A percentile compares a stretch with the other conserved stretches of the same genome.
Evolutionary conservation across 2,329 filamentous ascomycete species (phyloP).

Genomic region (Cladophialophora immunda): DNA sequence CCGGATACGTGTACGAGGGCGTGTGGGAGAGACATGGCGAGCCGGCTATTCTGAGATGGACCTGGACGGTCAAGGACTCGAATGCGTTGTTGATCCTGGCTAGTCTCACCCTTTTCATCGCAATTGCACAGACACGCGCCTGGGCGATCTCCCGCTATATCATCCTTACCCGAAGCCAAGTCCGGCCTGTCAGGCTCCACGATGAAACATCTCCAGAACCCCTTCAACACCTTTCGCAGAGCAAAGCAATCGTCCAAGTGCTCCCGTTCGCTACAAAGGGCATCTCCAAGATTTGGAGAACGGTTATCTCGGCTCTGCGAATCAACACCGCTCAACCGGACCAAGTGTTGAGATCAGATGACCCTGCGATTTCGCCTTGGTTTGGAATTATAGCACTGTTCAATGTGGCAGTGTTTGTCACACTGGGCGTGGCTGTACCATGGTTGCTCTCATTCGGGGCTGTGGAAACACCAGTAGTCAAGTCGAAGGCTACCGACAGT

Average conservation of each 20-base stretch:
- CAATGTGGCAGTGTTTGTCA: background rate
- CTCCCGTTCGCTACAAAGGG: background rate
- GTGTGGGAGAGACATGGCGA: background rate
- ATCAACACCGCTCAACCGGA: background rate
- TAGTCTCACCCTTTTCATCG: background rate
- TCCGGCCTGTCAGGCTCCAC: background rate
- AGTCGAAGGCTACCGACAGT: background rate
- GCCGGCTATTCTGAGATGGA: background rate
- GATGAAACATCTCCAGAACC: background rate
- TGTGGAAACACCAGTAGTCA: background rate
- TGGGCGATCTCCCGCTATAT: background rate
- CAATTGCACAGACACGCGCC: background rate
- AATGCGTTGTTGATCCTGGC: background rate
- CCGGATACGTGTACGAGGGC: background rate
- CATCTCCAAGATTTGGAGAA: background rate
- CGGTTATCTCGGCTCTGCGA: background rate
- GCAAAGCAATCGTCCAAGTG: background rate
- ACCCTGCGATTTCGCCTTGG: background rate
- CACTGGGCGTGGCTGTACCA: background rate
- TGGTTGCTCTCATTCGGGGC: background rate
- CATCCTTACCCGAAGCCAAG: background rate
- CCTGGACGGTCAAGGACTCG: background rate
- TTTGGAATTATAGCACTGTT: background rate
- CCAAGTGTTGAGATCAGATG: background rate
- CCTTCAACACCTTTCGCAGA: background rate